Evolutionary conservation across 371 early-diverging fungal species (phyloP).

Genomic region (Mucor saturninus): DNA sequence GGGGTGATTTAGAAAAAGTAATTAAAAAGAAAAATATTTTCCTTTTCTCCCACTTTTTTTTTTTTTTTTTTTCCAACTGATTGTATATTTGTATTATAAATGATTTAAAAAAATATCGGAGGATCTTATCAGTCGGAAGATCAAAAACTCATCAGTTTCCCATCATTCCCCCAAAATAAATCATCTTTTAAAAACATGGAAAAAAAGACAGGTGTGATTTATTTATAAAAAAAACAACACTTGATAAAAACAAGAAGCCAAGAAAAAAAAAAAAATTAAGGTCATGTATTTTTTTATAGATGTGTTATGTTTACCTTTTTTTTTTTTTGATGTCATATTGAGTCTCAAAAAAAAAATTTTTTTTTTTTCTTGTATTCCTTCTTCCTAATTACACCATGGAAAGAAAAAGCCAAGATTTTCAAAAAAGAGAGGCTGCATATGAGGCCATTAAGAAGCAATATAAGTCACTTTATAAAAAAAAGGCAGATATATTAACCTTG

Average conservation of each 20-base stretch:
- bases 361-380: background rate
- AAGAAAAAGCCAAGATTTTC: background rate
- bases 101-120: slow-evolving; percentile 1
- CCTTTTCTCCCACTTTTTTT: background rate
- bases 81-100: slow-evolving; percentile 16
- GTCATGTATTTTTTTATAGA: background rate
- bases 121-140: slow-evolving; percentile 2
- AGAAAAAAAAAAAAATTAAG: no score
- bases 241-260: no score
- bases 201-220: no score
- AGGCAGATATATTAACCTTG: background rate
- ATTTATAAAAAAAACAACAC: no score
- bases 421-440: background rate
- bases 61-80: slow-evolving; percentile 4
- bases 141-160: background rate
- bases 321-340: background rate
- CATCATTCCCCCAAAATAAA: background rate
- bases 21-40: background rate
- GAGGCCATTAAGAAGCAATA: background rate
- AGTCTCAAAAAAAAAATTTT: background rate
- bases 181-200: no score
- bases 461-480: background rate
- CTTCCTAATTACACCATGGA: background rate
- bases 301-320: background rate
- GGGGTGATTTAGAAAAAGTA: background rate